These are phyloP conservation scores for Epichloe baconii DNA, from an alignment of 2,329 filamentous ascomycete genomes.

Conservation along the genomic window DNA sequence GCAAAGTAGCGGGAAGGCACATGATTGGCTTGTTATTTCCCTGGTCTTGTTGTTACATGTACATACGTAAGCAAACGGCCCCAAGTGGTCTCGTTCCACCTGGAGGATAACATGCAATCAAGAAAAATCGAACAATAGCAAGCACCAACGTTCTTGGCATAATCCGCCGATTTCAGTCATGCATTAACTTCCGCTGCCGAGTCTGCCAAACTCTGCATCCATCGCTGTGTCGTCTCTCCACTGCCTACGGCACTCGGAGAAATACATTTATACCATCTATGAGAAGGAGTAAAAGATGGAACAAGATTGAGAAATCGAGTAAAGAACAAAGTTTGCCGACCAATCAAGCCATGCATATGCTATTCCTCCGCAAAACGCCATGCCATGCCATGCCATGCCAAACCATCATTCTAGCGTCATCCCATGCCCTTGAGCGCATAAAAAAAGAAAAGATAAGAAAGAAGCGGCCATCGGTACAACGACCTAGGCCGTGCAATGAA, in stretches of 20 bases:
- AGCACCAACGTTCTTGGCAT: neutral
- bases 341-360: constrained; percentile 1
- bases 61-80: no score
- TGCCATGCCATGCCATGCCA: neutral
- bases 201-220: neutral
- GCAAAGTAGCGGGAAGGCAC: no score
- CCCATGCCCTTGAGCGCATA: neutral
- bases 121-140: neutral
- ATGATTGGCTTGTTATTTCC: no score
- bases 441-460: neutral
- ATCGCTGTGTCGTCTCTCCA: constrained; percentile 3
- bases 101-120: no score
- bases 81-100: no score
- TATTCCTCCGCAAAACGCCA: constrained; percentile 1
- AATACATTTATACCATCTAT: constrained; percentile 7
- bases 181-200: neutral
- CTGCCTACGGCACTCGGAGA: constrained; percentile 1
- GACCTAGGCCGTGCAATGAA: no score
- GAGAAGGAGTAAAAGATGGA: neutral
- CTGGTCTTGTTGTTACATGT: no score
- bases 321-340: neutral
- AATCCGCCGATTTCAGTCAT: neutral
- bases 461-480: no score
- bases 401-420: neutral
- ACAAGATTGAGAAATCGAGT: neutral